phyloP scores from a whole-genome alignment of 2,329 filamentous ascomycete genomes.

The Tympanopsis confertula region DNA sequence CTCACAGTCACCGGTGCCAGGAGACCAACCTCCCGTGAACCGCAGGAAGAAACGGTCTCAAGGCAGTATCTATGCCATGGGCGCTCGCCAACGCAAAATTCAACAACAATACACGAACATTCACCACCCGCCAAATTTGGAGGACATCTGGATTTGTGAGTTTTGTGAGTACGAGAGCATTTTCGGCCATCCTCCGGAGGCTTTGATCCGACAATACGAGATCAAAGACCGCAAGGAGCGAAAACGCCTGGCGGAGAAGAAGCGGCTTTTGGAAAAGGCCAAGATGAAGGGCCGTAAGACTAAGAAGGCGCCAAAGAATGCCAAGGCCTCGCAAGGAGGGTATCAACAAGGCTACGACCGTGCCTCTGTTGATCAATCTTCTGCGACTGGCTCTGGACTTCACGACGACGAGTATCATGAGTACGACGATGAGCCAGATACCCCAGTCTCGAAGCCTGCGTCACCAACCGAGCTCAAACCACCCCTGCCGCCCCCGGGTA shows the following conservation, averaged over 20 bases:
- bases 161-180: slow-evolving; percentile 98
- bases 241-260: slow-evolving; percentile 75
- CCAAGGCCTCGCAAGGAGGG: slow-evolving; percentile 13
- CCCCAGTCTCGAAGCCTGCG: background rate
- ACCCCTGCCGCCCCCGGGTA: background rate
- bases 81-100: slow-evolving; percentile 67
- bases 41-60: slow-evolving; percentile 57
- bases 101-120: slow-evolving; percentile 68
- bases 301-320: slow-evolving; percentile 67
- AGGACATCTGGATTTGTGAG: slow-evolving; percentile 89
- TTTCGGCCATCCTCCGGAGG: slow-evolving; percentile 75
- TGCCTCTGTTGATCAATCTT: background rate
- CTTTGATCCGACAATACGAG: slow-evolving; percentile 83
- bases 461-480: background rate
- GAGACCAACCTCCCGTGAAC: slow-evolving; percentile 19
- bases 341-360: slow-evolving; percentile 2
- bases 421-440: background rate
- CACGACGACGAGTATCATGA: slow-evolving; percentile 1
- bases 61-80: slow-evolving; percentile 60
- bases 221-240: slow-evolving; percentile 81
- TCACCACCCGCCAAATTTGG: slow-evolving; percentile 56
- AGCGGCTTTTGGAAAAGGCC: slow-evolving; percentile 76
- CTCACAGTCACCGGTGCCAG: slow-evolving; percentile 10
- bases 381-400: background rate
- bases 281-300: slow-evolving; percentile 87